Evolutionary conservation across 2,329 filamentous ascomycete genomes (phyloP).

Genomic region (Pseudocercospora pini-densiflorae): DNA sequence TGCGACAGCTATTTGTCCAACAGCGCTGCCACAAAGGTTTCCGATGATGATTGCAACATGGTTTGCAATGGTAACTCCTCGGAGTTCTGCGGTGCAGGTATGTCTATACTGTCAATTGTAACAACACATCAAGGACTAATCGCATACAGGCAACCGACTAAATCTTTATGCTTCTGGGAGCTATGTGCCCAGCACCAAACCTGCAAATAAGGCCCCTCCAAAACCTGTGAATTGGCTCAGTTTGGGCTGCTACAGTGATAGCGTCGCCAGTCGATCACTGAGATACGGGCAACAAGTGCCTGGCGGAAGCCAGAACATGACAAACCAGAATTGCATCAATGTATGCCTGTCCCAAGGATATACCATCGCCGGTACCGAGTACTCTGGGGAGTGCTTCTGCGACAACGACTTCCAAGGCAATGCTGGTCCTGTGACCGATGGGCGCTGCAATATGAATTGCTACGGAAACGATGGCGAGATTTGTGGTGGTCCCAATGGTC

Average conservation of each 20-base stretch:
- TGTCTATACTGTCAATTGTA: background rate
- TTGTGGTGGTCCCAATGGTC: constrained; percentile 33
- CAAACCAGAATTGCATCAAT: constrained; percentile 28
- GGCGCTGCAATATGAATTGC: constrained; percentile 36
- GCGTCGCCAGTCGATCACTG: constrained; percentile 27
- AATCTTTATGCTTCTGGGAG: constrained; percentile 32
- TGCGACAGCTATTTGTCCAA: constrained; percentile 35
- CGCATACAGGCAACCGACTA: constrained; percentile 26
- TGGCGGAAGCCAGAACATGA: constrained; percentile 28
- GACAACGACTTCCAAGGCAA: constrained; percentile 29
- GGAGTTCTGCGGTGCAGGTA: constrained; percentile 36
- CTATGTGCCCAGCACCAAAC: constrained; percentile 26
- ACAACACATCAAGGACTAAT: background rate
- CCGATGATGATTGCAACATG: constrained; percentile 35
- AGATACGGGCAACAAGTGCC: constrained; percentile 20
- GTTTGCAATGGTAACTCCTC: constrained; percentile 36
- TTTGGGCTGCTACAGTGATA: constrained; percentile 34
- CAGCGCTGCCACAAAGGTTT: constrained; percentile 22
- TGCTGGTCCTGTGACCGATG: constrained; percentile 28
- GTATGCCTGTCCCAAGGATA: constrained; percentile 24
- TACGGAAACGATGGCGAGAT: constrained; percentile 33
- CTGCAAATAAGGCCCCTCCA: constrained; percentile 23
- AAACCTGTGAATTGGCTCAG: constrained; percentile 33
- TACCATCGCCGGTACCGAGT: constrained; percentile 32
- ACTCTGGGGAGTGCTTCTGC: constrained; percentile 31